Conservation (phyloP, 2,329 filamentous ascomycete genomes). For the Cladosporium sp. region DNA sequence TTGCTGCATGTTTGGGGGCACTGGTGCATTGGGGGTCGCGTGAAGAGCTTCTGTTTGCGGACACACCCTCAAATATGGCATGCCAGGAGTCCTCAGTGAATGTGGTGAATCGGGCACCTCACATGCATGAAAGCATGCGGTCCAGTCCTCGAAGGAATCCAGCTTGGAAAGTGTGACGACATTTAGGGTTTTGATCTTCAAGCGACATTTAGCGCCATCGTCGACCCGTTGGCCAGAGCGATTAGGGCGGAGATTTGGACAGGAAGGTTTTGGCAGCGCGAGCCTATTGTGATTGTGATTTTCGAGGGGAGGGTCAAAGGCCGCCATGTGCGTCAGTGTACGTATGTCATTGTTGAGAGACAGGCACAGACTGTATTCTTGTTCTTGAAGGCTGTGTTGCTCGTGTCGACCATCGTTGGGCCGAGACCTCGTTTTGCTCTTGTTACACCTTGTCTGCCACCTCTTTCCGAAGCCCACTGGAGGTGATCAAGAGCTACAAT, state of each 20-base stretch:
- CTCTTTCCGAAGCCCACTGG: background rate
- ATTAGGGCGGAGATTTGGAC: constrained; percentile 1
- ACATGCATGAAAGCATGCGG: no score
- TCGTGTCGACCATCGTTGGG: background rate
- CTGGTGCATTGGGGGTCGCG: no score
- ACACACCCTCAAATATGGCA: no score
- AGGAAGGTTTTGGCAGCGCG: constrained; percentile 6
- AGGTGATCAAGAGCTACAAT: background rate
- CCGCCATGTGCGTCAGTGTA: constrained; percentile 14
- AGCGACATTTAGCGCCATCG: background rate
- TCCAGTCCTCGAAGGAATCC: no score
- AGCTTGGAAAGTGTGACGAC: background rate
- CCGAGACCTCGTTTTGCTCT: background rate
- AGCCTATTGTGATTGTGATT: background rate
- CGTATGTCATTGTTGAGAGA: constrained; percentile 7
- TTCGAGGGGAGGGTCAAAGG: background rate
- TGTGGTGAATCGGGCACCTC: no score
- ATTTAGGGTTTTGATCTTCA: constrained; percentile 11
- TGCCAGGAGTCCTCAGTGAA: no score
- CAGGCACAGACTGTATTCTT: background rate
- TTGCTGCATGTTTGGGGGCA: no score
- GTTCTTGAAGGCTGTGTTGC: background rate
- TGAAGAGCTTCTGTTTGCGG: no score
- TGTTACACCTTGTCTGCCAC: background rate
- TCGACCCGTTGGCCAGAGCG: background rate